Base-by-base conservation (phyloP, 257 asterid species). In the Anisodus acutangulus region DNA sequence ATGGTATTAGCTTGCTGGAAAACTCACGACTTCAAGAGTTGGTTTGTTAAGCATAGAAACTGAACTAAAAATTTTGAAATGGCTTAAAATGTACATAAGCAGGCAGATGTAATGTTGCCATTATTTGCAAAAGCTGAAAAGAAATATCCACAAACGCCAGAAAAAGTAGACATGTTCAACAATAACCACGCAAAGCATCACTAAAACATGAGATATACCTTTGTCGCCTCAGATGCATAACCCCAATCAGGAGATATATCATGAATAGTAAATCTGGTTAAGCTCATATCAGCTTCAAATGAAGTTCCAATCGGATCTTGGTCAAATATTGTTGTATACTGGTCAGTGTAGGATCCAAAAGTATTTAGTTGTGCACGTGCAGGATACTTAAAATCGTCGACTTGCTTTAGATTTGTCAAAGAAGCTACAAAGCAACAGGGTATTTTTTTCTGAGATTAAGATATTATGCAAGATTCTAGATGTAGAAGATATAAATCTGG, bases 221-320 rank as follows among this genome's bases (percentile, higher is more conserved):
- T 97, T 79, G 97, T 89, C 60, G 90, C 86, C 90, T 93, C 97
- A 4, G 93, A 88, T 80, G 97, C 83, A 88, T 90, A 94, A 74
- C 97, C 94, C 98, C 99, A 97, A 76, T 95, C 97, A 31, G 99
- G 99, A 81, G 95, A 94, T 87, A 97, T 91, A 86, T 92, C 98
- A 84, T 86, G 89, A 86, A 97, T 91, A 39, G 91, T 92, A 85
- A 93, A 97, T 90, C 91, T 81, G 49, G 92, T 90, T 86, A 91
- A 88, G 84, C 89, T 85, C 85, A 88, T 71, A 85, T 85, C 88
- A 85, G 87, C 89, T 83, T 91, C 93, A 85, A 84, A 92, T 87
- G 93, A 79, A 59, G 82, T 67, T 85, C 86, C 93, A 85, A 84
- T 84, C 64, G 66, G 94, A 79, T 84, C 94, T 88, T 89, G 93